Base-by-base conservation (phyloP, 768 basidiomycete species). In the Podaxis sp. region DNA sequence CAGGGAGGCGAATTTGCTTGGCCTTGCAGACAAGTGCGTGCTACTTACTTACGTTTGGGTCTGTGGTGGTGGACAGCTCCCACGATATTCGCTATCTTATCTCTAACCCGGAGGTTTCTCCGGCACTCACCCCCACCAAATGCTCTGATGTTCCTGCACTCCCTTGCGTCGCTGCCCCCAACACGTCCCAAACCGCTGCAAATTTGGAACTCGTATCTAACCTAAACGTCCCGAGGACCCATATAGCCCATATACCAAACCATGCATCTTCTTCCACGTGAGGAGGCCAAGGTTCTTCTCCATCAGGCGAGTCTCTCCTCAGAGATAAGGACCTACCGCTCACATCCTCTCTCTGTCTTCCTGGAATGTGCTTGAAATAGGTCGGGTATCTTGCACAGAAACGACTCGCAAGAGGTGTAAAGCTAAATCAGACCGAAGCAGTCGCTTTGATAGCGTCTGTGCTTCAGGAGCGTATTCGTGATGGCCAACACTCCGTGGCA, bases 391-490 rank as follows among this genome's bases (percentile, higher is more conserved):
- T 98, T 16, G 94, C 97, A 1, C 96, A 98, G 74, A 90, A 93
- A 68, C 89, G 97, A 42, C 86, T 99, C 14, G 96, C 96, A 4
- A 84, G 97, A n/a, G 97, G 97, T 7, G 71, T 96, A 37, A 82
- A 82, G 57, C 83, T 98, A 57, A 98, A 98, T 74, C 76, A 87
- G 63, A 83, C 91, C 2, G 97, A 99, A 74, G 89, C 95, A 0
- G 83, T 87, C 13, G 95, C 93, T 1, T 82, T 99, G 7, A 94
- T 99, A 64, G 88, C 94, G 1, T 86, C 85, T n/a, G 90, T 93
- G 66, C 83, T 98, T 1, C 96, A 98, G 67, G 96, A 98, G 72
- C 84, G 86, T 51, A 96, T 97, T 66, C 82, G 97, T 9, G 97
- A 98, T 89, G 96, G 95, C 2, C 70, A 74, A 14, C 82, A 94